Evolutionary conservation across 495 filamentous ascomycete genomes (phyloP), one percentile per base, ranked within the genome.

Genomic region (Penicillium herquei): DNA sequence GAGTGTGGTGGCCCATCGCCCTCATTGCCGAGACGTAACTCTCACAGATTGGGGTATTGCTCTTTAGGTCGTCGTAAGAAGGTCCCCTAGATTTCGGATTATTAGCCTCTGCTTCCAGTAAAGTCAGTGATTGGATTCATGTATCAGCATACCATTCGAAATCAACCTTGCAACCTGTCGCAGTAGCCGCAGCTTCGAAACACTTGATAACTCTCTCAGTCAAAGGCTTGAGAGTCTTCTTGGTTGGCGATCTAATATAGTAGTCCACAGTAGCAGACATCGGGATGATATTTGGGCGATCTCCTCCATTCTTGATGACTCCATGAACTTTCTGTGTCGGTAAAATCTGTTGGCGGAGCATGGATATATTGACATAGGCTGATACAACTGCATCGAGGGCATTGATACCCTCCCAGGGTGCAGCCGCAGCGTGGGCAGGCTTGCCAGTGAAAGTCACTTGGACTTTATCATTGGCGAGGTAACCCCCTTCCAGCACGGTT

Each of bases 371-470:
- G 46, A 84, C 83, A 59, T 88, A 89, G 0, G 81, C 78, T 1
- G 75, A 75, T 4, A 87, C 77, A 3, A 87, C 71, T 0, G 84
- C 86, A 58, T 88, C 86, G 0, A 88, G 74, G 0, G 85, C 84
- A 59, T 89, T 89, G 55, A 87, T 74, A 0, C 84, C 84, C 16
- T 81, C 70, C 84, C 85, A 87, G 0, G 85, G 86, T n/a, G 74
- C 75, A 3, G 78, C 80, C 1, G 82, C 84, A 0, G 84, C 82
- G 54, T 85, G 81, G 3, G 81, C 71, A 6, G 79, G 72, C 31
- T 75, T 73, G 1, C 81, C 82, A 1, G 64, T 74, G 50, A 81
- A 76, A 3, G 61, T 71, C 1, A 71, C 63, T 16, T 64, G 67
- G 52, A 80, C 70, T 61, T 83, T 83, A 58, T 82, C 67, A 51